A percentile compares a stretch with the other conserved stretches of the same genome.
Conservation (phyloP, 495 filamentous ascomycete genomes). For the Podospora didyma region DNA sequence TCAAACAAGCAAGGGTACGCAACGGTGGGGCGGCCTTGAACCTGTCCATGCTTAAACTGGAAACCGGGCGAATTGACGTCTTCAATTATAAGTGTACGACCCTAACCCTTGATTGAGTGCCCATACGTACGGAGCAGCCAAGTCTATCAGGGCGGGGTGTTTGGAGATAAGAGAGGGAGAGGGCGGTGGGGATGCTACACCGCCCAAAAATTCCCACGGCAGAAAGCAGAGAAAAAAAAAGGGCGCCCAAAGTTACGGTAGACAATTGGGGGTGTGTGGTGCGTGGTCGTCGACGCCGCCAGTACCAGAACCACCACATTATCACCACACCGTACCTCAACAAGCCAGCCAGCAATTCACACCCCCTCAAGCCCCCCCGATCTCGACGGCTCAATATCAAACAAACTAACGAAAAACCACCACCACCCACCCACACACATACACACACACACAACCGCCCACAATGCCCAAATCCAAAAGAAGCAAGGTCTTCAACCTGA, state of each 20-base stretch:
- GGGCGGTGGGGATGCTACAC: slow-evolving; percentile 4
- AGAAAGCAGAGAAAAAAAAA: slow-evolving; percentile 5
- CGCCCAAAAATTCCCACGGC: slow-evolving; percentile 15
- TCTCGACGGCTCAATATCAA: neutral
- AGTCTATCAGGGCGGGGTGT: slow-evolving; percentile 1
- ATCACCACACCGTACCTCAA: neutral
- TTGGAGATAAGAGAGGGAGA: neutral
- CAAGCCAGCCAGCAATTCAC: no score
- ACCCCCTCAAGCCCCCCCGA: no score
- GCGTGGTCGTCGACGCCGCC: neutral
- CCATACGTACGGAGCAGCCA: neutral
- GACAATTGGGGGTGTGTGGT: neutral
- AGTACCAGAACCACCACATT: neutral
- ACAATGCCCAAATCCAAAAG: slow-evolving; percentile 97
- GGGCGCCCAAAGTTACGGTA: neutral
- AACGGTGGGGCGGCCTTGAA: no score
- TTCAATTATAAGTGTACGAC: no score
- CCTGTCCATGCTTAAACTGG: no score
- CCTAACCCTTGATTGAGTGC: no score
- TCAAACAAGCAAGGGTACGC: no score
- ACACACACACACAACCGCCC: slow-evolving; percentile 30
- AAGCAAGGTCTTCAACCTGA: slow-evolving; percentile 78
- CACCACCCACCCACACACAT: neutral
- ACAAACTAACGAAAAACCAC: neutral
- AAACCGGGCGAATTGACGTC: no score